Evolutionary conservation across 2,329 filamentous ascomycete genomes (phyloP).

Genomic region (Fusarium hainanense): DNA sequence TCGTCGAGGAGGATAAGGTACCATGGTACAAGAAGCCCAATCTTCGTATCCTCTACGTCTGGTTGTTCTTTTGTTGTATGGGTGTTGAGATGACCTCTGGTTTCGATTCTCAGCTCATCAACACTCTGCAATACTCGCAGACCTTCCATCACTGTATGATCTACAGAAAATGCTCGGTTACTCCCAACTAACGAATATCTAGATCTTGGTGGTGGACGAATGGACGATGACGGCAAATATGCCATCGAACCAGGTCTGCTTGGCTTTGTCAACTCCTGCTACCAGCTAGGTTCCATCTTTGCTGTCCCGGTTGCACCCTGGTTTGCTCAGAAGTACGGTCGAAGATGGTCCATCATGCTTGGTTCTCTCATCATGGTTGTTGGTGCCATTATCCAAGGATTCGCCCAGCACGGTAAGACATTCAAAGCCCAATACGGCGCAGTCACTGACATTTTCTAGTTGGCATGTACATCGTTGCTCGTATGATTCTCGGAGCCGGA

Average conservation of each 20-base stretch:
- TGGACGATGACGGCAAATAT: constrained; percentile 28
- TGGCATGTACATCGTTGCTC: constrained; percentile 69
- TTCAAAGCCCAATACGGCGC: fast-evolving
- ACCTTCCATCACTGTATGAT: constrained; percentile 52
- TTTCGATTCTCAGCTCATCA: constrained; percentile 62
- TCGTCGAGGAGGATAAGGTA: constrained; percentile 47
- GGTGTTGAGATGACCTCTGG: constrained; percentile 68
- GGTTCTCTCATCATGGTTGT: constrained; percentile 66
- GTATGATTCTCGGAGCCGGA: constrained; percentile 70
- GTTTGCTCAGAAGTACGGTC: constrained; percentile 59
- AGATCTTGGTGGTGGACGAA: constrained; percentile 35
- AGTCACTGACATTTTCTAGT: constrained; percentile 46
- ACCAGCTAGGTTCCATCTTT: constrained; percentile 65
- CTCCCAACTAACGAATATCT: not conserved
- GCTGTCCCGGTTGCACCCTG: constrained; percentile 64
- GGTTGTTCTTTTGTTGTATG: constrained; percentile 64
- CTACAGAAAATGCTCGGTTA: fast-evolving
- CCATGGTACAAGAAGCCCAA: constrained; percentile 67
- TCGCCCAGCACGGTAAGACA: constrained; percentile 54
- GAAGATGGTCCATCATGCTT: constrained; percentile 64
- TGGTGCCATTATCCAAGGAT: constrained; percentile 66
- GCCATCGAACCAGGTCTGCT: constrained; percentile 49
- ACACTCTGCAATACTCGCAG: constrained; percentile 54
- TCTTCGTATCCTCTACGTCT: constrained; percentile 61
- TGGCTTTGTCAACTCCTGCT: constrained; percentile 65